Base-by-base conservation (phyloP, 306 rosid species). In the Quillaja saponaria region DNA sequence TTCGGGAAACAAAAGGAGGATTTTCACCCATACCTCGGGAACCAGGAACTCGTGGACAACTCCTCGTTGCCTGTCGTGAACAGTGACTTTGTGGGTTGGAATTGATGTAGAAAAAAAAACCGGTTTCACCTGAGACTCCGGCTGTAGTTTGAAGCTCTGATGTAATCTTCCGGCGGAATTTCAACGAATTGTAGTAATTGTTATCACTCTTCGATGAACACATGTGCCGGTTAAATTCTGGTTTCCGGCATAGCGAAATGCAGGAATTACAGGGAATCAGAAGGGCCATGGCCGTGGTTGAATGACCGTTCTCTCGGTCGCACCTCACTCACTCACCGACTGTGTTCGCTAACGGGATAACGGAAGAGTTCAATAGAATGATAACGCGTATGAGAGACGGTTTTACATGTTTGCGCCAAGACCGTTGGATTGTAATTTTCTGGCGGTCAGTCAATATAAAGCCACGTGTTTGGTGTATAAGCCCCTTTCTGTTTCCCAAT, bases 31-130 rank as follows among this genome's bases (percentile, higher is more conserved):
- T 59, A 91, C 99, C 99, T 92, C 96, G 3, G 96, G 95, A 0
- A 92, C 99, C 33, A 76, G 12, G 80, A 92, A 92, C 68, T 92
- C 87, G 76, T 92, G 99, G 68, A 89, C 89, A 37, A 74, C 53
- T 16, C 95, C 95, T 15, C 94, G 71, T 61, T 86, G 86, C 16
- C 87, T 64, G 21, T 92, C 99, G 49, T 87, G 99, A 20, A 92
- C 96, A 10, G 84, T 92, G 52, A 92, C 94, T 77, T 83, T 89
- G 72, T 92, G 95, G 8, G 81, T 55, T 8, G 94, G 90, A 69
- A 76, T 78, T 9, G 82, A 58, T 1, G 76, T 55, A 31, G 79
- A 71, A 55, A 16, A 13, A 61, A 52, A 16, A 60, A 40, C 61
- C 80, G 34, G 69, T 15, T 46, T 60, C 63, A 50, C 57, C 76